Evolutionary conservation across 2,329 filamentous ascomycete species (phyloP).

Genomic region (Lasiodiplodia hormozganensis): DNA sequence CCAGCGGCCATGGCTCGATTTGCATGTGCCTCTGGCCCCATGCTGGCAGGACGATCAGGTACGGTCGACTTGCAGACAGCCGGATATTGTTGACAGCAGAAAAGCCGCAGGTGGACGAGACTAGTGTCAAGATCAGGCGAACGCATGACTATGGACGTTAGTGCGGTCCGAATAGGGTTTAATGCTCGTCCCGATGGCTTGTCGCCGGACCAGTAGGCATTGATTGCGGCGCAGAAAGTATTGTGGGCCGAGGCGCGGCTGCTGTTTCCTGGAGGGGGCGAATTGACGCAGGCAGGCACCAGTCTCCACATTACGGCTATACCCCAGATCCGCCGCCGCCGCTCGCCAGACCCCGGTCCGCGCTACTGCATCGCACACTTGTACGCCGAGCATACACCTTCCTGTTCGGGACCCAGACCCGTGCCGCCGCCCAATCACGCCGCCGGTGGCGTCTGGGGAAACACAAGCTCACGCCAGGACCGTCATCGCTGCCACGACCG

Average conservation of each 20-base stretch:
- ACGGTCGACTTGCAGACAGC: background rate
- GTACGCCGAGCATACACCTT: constrained; percentile 1
- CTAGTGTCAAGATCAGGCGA: constrained; percentile 5
- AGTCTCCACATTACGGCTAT: constrained; percentile 23
- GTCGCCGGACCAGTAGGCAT: background rate
- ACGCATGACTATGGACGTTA: constrained; percentile 5
- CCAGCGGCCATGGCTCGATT: background rate
- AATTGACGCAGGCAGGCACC: background rate
- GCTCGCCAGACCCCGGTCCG: background rate
- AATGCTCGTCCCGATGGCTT: background rate
- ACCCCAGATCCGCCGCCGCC: constrained; percentile 25
- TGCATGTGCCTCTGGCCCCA: constrained; percentile 24
- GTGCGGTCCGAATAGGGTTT: background rate
- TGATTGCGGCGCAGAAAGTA: constrained; percentile 15
- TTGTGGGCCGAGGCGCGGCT: background rate
- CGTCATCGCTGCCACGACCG: constrained; percentile 8
- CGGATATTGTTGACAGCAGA: constrained; percentile 5
- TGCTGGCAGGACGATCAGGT: constrained; percentile 4
- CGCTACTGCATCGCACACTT: constrained; percentile 9
- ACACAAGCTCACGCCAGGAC: background rate
- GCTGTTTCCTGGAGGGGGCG: background rate
- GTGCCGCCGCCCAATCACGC: background rate
- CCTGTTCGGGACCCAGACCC: background rate
- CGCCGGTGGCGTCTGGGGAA: constrained; percentile 18
- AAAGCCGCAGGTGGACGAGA: background rate